A percentile compares a stretch with the other conserved stretches of the same genome.
These are phyloP conservation scores for Petunia axillaris DNA, from an alignment of 257 asterid genomes.

Conservation along the genomic window DNA sequence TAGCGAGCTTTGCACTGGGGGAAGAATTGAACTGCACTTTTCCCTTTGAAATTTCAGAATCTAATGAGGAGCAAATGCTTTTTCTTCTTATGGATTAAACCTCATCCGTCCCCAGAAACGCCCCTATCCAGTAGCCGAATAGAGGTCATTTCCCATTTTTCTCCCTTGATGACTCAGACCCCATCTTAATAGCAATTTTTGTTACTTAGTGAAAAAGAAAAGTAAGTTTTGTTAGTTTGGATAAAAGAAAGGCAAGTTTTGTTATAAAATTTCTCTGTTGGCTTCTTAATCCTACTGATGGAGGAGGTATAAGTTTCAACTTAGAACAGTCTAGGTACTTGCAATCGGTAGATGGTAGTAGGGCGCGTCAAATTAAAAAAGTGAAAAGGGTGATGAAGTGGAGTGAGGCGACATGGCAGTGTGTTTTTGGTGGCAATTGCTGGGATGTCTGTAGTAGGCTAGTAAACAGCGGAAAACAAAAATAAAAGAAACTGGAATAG, in stretches of 20 bases:
- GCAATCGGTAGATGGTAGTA: not conserved
- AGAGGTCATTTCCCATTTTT: not conserved
- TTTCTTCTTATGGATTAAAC: not conserved
- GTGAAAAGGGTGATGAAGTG: constrained; percentile 7
- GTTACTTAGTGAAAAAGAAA: not conserved
- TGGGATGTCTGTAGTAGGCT: not conserved
- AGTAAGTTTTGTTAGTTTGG: constrained; percentile 13
- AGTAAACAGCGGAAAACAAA: not conserved
- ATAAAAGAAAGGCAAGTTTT: not conserved
- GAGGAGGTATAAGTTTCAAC: not conserved
- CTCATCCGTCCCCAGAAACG: not conserved
- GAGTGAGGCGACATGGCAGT: not conserved
- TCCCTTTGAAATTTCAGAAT: not conserved
- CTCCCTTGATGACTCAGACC: not conserved
- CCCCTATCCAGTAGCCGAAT: not conserved
- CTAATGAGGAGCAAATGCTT: not conserved
- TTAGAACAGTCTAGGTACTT: not conserved
- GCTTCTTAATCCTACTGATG: not conserved
- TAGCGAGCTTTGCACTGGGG: not conserved
- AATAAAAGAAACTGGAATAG: not conserved
- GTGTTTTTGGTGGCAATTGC: not conserved
- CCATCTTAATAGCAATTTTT: not conserved
- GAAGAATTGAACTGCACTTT: not conserved
- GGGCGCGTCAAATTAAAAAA: not conserved
- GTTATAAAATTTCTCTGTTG: not conserved